Conservation (phyloP, 257 asterid genomes). For the Nicotiana tabacum region DNA sequence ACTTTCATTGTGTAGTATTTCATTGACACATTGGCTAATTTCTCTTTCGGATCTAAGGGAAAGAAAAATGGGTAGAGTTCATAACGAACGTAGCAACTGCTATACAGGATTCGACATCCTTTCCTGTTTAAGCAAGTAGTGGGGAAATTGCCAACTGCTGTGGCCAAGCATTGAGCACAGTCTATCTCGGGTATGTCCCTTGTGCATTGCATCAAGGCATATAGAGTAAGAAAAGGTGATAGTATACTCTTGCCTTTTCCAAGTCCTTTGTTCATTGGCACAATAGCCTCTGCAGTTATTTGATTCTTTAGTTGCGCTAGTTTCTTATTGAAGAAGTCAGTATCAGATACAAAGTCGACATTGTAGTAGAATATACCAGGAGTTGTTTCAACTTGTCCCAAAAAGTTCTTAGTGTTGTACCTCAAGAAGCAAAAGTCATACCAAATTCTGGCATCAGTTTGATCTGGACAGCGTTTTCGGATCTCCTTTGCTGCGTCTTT, state of each 20-base stretch:
- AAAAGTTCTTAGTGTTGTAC: constrained; percentile 32
- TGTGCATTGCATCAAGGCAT: constrained; percentile 76
- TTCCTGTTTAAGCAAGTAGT: constrained; percentile 32
- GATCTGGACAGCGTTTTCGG: constrained; percentile 37
- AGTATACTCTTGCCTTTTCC: constrained; percentile 48
- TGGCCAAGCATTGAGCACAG: constrained; percentile 64
- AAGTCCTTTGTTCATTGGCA: constrained; percentile 39
- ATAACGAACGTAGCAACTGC: constrained; percentile 68
- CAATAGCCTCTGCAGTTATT: constrained; percentile 41
- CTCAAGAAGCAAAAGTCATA: constrained; percentile 63
- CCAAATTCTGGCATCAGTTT: constrained; percentile 55
- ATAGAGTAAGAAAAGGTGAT: constrained; percentile 33
- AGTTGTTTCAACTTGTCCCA: constrained; percentile 43
- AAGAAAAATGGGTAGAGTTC: constrained; percentile 75
- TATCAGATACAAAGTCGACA: constrained; percentile 46
- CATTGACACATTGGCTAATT: constrained; percentile 1
- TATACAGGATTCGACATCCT: constrained; percentile 60
- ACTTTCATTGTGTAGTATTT: background rate
- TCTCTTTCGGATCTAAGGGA: constrained; percentile 36
- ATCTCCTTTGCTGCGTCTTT: constrained; percentile 37
- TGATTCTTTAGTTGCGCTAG: constrained; percentile 27
- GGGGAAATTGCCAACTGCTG: constrained; percentile 41
- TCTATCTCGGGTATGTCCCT: constrained; percentile 41
- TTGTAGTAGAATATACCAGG: constrained; percentile 33
- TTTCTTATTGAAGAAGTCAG: constrained; percentile 35